phyloP scores from a whole-genome alignment of 345 rosid species.

The Clausena lansium region DNA sequence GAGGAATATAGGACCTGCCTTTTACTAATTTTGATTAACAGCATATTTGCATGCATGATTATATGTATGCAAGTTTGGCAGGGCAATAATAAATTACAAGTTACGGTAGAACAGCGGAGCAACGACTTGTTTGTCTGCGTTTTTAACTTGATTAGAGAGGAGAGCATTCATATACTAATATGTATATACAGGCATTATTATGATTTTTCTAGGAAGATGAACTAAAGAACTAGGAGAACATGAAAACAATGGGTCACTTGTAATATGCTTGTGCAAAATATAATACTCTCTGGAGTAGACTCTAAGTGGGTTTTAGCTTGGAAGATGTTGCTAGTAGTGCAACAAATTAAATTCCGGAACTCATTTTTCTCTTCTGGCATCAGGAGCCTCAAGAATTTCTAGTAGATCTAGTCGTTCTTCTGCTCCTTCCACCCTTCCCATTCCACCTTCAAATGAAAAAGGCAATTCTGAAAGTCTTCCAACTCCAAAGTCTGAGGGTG shows the following conservation, averaged over 20 bases:
- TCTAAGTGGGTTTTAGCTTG: not conserved
- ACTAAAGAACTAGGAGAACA: not conserved
- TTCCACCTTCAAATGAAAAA: constrained; percentile 55
- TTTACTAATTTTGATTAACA: not conserved
- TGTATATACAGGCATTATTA: too few species aligned
- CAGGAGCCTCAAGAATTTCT: constrained; percentile 58
- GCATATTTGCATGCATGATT: not conserved
- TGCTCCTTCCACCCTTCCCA: constrained; percentile 57
- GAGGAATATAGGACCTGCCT: not conserved
- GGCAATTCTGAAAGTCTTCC: constrained; percentile 58
- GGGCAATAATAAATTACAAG: not conserved
- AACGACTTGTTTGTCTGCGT: not conserved
- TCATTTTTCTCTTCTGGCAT: constrained; percentile 25
- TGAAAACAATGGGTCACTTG: not conserved
- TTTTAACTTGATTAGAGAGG: not conserved
- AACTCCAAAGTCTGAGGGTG: constrained; percentile 89
- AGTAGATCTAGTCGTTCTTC: constrained; percentile 76
- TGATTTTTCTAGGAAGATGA: not conserved
- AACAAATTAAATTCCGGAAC: not conserved
- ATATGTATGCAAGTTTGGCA: too few species aligned
- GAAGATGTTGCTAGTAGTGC: constrained; percentile 2
- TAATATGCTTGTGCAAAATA: not conserved
- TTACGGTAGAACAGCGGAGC: not conserved
- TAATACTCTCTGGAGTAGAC: not conserved
- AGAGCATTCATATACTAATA: not conserved